Base-by-base conservation (phyloP, 495 filamentous ascomycete genomes). In the Penicillium goetzii region DNA sequence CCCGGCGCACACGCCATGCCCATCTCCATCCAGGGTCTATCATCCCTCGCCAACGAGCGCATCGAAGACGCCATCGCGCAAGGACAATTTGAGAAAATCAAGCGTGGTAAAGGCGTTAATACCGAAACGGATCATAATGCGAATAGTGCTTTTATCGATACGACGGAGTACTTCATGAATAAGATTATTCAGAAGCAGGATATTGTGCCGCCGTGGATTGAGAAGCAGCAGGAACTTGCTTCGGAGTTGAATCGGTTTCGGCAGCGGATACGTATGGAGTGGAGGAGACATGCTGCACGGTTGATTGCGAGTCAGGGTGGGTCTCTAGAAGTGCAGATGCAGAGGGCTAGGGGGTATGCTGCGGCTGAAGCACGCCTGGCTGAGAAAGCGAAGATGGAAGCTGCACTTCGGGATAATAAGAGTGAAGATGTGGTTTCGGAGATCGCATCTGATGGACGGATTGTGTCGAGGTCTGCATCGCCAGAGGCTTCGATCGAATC, bases 131-230 rank as follows among this genome's bases (percentile, higher is more conserved):
- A 97, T 71, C 80, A 92, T 56, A 88, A 92, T 68, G 90, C 90
- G 2, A 89, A 88, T 63, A 95, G 88, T 69, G 92, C 96, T 0
- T 99, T 95, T 72, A 83, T 98, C 36, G 93, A 98, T 72, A 98
- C 95, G 1, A 98, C 96, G 0, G 94, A 97, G 75, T 97, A 97
- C 72, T 91, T 98, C 67, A 89, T 99, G 88, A 99, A 99, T 74
- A 96, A 96, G 78, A 97, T 98, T 72, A 97, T 99, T 64, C 89
- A 97, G 77, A 90, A 90, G 59, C 95, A 99, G 73, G 95, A 83
- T 53, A 83, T 85, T 59, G 80, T 80, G 32, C 81, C 73, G 50
- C 83, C 77, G 6, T 84, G 75, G 96, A 97, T 99, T 53, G 95
- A 98, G 74, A 98, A 97, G 72, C 95, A 99, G 74, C 95, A 97